A percentile compares a stretch with the other conserved stretches of the same genome.
phyloP scores from a whole-genome alignment of 768 basidiomycete genomes.

The Amanita exitialis region DNA sequence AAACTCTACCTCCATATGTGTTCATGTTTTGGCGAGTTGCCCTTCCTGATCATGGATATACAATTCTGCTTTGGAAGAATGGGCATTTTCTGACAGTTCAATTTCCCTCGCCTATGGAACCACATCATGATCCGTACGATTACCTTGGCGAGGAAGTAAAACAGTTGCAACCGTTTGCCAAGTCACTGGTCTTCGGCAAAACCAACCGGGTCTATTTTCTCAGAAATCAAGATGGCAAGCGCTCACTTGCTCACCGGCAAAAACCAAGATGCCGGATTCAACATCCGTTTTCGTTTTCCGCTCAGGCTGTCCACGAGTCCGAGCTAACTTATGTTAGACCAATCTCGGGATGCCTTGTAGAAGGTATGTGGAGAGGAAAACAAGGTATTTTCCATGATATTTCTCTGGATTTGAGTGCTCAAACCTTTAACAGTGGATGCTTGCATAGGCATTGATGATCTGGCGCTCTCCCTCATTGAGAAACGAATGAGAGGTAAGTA shows the following conservation, averaged over 20 bases:
- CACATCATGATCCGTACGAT: not conserved
- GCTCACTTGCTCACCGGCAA: conserved; percentile 17
- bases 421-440: conserved; percentile 16
- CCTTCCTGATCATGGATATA: not conserved
- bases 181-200: conserved; percentile 15
- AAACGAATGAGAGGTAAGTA: conserved; percentile 15
- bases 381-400: conserved; percentile 13
- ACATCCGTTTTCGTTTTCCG: conserved; percentile 24
- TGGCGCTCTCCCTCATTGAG: conserved; percentile 7
- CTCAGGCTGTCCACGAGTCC: conserved; percentile 22
- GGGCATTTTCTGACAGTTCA: conserved; percentile 1
- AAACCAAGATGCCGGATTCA: conserved; percentile 15
- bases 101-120: not conserved
- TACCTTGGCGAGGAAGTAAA: not conserved
- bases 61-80: conserved; percentile 1
- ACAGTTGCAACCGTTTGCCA: not conserved
- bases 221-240: conserved; percentile 18
- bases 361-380: conserved; percentile 28
- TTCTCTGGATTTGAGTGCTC: not conserved
- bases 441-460: conserved; percentile 13
- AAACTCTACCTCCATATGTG: not conserved
- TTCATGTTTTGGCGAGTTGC: not conserved
- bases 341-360: conserved; percentile 15
- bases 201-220: conserved; percentile 27
- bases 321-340: conserved; percentile 28